phyloP scores from a whole-genome alignment of 495 filamentous ascomycete species.

The Elaphomyces granulatus region DNA sequence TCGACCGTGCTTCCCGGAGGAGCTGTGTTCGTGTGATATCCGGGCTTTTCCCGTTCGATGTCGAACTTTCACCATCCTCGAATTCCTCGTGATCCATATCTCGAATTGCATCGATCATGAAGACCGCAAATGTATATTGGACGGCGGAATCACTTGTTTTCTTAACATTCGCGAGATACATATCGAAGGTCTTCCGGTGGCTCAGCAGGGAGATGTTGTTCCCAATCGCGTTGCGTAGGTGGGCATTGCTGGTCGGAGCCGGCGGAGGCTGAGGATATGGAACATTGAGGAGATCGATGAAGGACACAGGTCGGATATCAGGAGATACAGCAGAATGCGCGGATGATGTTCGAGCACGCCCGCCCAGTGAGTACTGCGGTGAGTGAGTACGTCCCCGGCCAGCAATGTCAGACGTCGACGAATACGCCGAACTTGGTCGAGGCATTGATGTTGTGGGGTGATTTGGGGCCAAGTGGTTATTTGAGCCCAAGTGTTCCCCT shows the following conservation, averaged over 20 bases:
- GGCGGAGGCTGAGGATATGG: constrained; percentile 80
- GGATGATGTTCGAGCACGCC: constrained; percentile 42
- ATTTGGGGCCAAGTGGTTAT: constrained; percentile 43
- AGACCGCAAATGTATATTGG: constrained; percentile 91
- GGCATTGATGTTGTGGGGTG: constrained; percentile 35
- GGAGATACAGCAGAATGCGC: constrained; percentile 55
- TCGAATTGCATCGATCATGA: constrained; percentile 75
- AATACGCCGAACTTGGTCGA: constrained; percentile 59
- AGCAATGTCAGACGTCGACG: constrained; percentile 50
- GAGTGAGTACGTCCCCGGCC: constrained; percentile 46
- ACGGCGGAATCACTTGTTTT: constrained; percentile 81
- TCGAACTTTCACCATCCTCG: constrained; percentile 23
- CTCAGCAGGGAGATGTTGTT: constrained; percentile 80
- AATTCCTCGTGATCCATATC: constrained; percentile 37
- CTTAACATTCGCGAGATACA: constrained; percentile 94
- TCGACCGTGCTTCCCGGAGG: constrained; percentile 73
- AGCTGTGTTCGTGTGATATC: constrained; percentile 47
- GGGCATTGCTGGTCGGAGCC: constrained; percentile 60
- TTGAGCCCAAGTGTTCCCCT: constrained; percentile 15
- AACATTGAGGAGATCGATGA: constrained; percentile 74
- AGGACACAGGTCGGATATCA: constrained; percentile 64
- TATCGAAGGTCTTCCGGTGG: constrained; percentile 82
- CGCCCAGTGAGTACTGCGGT: constrained; percentile 33
- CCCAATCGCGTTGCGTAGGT: constrained; percentile 64
- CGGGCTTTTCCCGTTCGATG: constrained; percentile 21